Evolutionary conservation across 225 moss, liverwort and hornwort genomes (phyloP), one percentile per base, ranked within the genome.

Genomic region (Sphagnum contortum): DNA sequence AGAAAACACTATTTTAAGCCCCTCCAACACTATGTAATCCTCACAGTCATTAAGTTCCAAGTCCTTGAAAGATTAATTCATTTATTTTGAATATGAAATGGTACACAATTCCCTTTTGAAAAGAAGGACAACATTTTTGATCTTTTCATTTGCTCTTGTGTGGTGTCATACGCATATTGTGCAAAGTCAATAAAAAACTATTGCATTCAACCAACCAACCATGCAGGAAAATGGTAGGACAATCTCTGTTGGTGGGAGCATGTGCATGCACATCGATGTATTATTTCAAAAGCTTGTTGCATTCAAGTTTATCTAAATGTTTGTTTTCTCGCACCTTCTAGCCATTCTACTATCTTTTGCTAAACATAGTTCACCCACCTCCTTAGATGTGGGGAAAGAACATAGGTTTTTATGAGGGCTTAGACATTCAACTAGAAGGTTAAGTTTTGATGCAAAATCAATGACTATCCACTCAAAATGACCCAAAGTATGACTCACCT

Each of bases 91-190:
- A 29, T 29, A 0, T 29, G 29, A 29, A 29, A 1, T 29, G 1
- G 29, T 29, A 1, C 29, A 29, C 29, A 29, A 29, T 29, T 29
- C 29, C 29, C 29, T 29, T 0, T 29, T 1, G 1, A 29, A 29
- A 1, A 29, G 29, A 44, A 61, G 4, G 45, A 44, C 6, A 3
- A 6, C 5, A 2, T 45, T 61, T 8, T 61, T 45, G 0, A 44
- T 45, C 2, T 44, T 2, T 11, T 61, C 61, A 61, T 61, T 46
- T 61, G 61, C 44, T 61, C 44, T 5, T n/a, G n/a, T 61, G 45
- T 61, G 44, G 61, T 61, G 61, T 61, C 61, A 61, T 44, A 61
- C 1, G 61, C 61, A 46, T 61, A 61, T 61, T 61, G 14, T 44
- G 44, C 45, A 2, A 1, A 61, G 2, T 46, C 5, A 7, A 46